Base-by-base conservation (phyloP, 169 alveolate genomes). In the Plasmodium sp. region DNA sequence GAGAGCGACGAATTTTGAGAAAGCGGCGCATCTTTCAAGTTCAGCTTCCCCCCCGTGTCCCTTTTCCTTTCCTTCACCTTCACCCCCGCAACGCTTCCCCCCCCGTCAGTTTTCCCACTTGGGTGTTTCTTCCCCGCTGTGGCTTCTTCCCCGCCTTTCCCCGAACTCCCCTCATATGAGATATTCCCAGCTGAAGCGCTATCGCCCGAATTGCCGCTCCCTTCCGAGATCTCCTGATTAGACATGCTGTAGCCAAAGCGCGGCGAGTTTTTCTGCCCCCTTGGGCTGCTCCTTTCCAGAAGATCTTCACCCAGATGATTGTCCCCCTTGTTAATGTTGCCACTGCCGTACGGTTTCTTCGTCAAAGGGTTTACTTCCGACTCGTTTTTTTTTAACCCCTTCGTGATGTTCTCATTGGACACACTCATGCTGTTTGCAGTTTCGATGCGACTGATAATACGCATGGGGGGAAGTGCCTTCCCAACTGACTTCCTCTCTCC, bases 221-320 rank as follows among this genome's bases (percentile, higher is more conserved):
- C 16, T 33, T 58, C 81, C 56, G 72, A 75, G 81, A 16, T 18
- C 16, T 86, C 77, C 5, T 33, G 36, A 56, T 86, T 79, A 51
- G 84, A 75, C 31, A 43, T 33, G 73, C 93, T 86, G 45, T 86
- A 75, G 2, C 93, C 93, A 86, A 86, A 86, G 48, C 88, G 16
- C 7, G 93, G 93, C n/a, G 93, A 86, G 3, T 18, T 16, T n/a
- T 77, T 86, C 62, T n/a, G 34, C 7, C 27, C 81, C 36, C 33
- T 75, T 34, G 45, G 39, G 9, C 51, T 86, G 9, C 45, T 86
- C 67, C 34, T 27, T 41, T 54, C 54, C 3, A 14, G 41, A 75
- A 12, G 1, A 77, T 36, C 22, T 79, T 75, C 81, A 34, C 62
- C 84, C 18, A 33, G 12, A 18, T 14, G 6, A 62, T 54, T 51